Conservation (phyloP, 2,329 filamentous ascomycete species). For the Ceratocystiopsis sp. region DNA sequence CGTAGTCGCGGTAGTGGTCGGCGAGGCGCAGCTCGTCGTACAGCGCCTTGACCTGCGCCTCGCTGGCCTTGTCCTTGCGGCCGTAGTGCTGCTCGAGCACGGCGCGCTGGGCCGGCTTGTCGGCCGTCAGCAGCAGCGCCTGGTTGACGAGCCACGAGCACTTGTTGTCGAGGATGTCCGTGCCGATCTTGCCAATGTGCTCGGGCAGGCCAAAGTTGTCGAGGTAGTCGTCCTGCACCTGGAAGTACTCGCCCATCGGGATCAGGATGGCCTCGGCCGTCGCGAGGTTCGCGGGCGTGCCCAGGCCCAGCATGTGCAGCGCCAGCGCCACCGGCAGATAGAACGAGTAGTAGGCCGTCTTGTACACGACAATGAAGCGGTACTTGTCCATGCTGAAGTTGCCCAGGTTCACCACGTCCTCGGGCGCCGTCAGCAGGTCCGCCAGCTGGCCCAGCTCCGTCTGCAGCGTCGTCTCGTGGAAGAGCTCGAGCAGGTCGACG, state of each 20-base stretch:
- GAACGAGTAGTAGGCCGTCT: slow-evolving; percentile 98
- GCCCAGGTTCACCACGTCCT: slow-evolving; percentile 80
- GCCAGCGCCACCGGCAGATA: slow-evolving; percentile 92
- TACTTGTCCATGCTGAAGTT: slow-evolving; percentile 96
- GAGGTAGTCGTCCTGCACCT: slow-evolving; percentile 96
- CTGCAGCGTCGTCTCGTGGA: slow-evolving; percentile 87
- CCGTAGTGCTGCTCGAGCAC: slow-evolving; percentile 88
- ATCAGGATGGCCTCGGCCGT: slow-evolving; percentile 84
- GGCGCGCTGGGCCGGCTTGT: slow-evolving; percentile 76
- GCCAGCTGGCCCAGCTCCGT: slow-evolving; percentile 92
- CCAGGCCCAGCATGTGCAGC: slow-evolving; percentile 68
- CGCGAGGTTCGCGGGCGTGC: slow-evolving; percentile 76
- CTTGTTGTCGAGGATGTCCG: slow-evolving; percentile 99
- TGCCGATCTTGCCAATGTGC: slow-evolving; percentile 95
- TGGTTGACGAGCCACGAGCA: slow-evolving; percentile 98
- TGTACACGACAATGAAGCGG: slow-evolving; percentile 97
- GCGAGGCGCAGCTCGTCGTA: slow-evolving; percentile 77
- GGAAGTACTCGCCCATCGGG: slow-evolving; percentile 96
- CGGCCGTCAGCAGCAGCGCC: slow-evolving; percentile 60
- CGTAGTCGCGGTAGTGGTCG: slow-evolving; percentile 70
- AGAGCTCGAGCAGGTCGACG: slow-evolving; percentile 82
- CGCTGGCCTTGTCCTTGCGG: slow-evolving; percentile 67
- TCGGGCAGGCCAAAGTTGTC: slow-evolving; percentile 92
- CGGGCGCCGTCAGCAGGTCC: slow-evolving; percentile 87
- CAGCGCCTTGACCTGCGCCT: slow-evolving; percentile 74